Conservation (phyloP, 192 early-diverging fungal species). For the Jimgerdemannia flammicorona region DNA sequence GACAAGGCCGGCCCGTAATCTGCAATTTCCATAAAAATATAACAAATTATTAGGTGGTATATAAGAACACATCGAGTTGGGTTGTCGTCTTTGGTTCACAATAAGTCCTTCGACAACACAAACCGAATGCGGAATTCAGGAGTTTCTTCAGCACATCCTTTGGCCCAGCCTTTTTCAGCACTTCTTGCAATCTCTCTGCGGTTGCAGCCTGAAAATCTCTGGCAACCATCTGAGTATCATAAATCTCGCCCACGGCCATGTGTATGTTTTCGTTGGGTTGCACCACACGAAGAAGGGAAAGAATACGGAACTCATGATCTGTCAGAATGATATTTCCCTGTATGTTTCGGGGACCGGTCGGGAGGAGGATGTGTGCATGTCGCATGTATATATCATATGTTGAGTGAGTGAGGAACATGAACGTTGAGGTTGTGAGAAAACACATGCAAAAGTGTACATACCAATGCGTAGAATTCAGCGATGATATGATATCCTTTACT, state of each 20-base stretch:
- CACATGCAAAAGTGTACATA: slow-evolving; percentile 19
- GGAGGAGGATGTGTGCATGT: background rate
- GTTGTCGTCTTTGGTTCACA: background rate
- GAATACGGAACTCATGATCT: slow-evolving; percentile 78
- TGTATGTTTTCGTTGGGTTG: slow-evolving; percentile 68
- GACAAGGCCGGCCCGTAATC: slow-evolving; percentile 86
- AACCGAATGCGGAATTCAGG: slow-evolving; percentile 51
- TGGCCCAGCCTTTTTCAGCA: slow-evolving; percentile 49
- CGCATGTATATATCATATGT: too few species aligned
- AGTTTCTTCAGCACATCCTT: slow-evolving; percentile 68
- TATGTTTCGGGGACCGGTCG: background rate
- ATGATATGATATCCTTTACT: slow-evolving; percentile 60
- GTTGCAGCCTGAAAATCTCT: slow-evolving; percentile 55
- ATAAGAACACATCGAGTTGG: background rate
- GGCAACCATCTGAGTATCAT: slow-evolving; percentile 56
- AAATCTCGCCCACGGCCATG: slow-evolving; percentile 85
- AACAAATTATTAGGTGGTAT: background rate
- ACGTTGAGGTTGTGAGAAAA: too few species aligned
- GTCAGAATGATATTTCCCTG: slow-evolving; percentile 97
- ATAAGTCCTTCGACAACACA: slow-evolving; percentile 5
- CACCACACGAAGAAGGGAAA: slow-evolving; percentile 85
- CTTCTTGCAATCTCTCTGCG: slow-evolving; percentile 44
- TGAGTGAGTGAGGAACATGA: too few species aligned
- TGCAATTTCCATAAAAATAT: slow-evolving; percentile 10
- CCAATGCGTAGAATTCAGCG: slow-evolving; percentile 74